These are phyloP conservation scores for Juglanconis sp. DNA, from an alignment of 2,329 filamentous ascomycete genomes.

Conservation along the genomic window DNA sequence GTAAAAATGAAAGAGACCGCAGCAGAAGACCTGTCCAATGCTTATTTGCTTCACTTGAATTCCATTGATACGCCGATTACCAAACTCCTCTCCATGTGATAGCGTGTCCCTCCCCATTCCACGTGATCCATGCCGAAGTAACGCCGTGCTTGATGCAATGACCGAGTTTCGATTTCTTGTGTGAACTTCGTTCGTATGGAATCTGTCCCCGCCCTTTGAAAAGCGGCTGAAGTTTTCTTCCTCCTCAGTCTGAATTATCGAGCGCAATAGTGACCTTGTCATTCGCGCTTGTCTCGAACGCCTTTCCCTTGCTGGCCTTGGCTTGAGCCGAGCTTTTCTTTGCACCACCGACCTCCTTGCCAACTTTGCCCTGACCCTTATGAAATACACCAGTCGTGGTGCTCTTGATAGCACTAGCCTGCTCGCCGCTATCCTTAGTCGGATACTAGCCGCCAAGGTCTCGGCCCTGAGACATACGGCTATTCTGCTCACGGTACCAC, in stretches of 20 bases:
- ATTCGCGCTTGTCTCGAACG: neutral
- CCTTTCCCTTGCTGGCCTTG: neutral
- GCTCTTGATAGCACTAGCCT: neutral
- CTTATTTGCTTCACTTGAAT: neutral
- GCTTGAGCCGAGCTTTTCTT: neutral
- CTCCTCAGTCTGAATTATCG: neutral
- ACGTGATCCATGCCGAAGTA: neutral
- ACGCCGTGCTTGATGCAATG: slow-evolving; percentile 19
- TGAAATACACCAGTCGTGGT: neutral
- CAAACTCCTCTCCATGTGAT: neutral
- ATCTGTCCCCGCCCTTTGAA: neutral
- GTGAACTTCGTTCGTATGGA: neutral
- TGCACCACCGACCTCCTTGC: neutral
- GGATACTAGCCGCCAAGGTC: slow-evolving; percentile 27
- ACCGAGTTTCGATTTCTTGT: neutral
- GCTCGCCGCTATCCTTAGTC: slow-evolving; percentile 27
- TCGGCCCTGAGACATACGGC: slow-evolving; percentile 28
- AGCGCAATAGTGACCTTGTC: neutral
- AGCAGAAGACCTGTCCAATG: slow-evolving; percentile 5
- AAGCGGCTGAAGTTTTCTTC: neutral
- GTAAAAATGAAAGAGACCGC: neutral
- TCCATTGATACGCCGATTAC: neutral
- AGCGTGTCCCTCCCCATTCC: neutral
- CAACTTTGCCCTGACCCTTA: neutral
- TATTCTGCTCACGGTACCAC: slow-evolving; percentile 46